Conservation (phyloP, 805 yeast species). For the Saccharomyces jurei region DNA sequence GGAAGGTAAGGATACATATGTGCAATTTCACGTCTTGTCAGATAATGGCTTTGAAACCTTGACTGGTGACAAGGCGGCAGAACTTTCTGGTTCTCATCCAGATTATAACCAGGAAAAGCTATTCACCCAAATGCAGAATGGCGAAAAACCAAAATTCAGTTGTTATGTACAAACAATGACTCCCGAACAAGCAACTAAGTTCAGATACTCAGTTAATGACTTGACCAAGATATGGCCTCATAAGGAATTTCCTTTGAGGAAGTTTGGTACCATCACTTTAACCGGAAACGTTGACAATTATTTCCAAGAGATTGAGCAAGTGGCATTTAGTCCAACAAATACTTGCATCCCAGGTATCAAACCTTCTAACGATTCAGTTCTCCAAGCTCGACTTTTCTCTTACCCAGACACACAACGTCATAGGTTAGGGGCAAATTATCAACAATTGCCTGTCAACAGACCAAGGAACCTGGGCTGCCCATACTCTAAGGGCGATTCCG, state of each 20-base stretch:
- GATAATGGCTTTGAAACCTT: constrained; percentile 44
- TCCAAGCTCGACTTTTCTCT: constrained; percentile 69
- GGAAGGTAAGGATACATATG: constrained; percentile 44
- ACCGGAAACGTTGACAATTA: constrained; percentile 51
- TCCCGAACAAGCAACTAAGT: constrained; percentile 63
- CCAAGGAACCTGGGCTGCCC: constrained; percentile 43
- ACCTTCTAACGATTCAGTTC: constrained; percentile 69
- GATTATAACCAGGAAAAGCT: constrained; percentile 39
- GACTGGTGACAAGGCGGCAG: constrained; percentile 39
- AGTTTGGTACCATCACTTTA: constrained; percentile 54
- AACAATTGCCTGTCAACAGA: constrained; percentile 57
- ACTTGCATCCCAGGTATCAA: constrained; percentile 63
- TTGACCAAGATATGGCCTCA: constrained; percentile 89
- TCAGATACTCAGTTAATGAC: constrained; percentile 76
- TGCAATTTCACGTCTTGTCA: constrained; percentile 45
- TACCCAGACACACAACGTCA: constrained; percentile 72
- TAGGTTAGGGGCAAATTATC: constrained; percentile 63
- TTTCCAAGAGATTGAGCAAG: constrained; percentile 41
- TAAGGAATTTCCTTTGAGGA: constrained; percentile 71
- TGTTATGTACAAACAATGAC: constrained; percentile 61
- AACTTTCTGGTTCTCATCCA: constrained; percentile 41
- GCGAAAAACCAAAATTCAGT: constrained; percentile 45
- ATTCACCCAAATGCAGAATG: constrained; percentile 39
- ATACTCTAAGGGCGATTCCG: constrained; percentile 1
- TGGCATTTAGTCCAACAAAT: constrained; percentile 67